Percentiles rank a stretch among this genome's conserved stretches.
These are phyloP conservation scores for Lathyrus aphaca DNA, from an alignment of 306 rosid species.

Conservation along the genomic window DNA sequence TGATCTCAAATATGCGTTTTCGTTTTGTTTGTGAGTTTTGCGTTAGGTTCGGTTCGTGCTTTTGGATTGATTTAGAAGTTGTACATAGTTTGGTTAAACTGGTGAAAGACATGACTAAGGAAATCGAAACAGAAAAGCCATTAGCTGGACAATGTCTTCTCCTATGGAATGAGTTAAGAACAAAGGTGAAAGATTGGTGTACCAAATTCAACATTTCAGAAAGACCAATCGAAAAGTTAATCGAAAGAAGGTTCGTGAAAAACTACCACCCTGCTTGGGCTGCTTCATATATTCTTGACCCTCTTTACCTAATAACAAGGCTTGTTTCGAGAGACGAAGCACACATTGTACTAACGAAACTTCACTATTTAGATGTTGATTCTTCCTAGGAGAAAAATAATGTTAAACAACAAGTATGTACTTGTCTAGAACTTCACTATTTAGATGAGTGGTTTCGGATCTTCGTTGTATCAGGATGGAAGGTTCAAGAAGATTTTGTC, in stretches of 20 bases:
- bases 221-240: slow-evolving; percentile 52
- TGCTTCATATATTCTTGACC: slow-evolving; percentile 68
- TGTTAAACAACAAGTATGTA: slow-evolving; percentile 21
- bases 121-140: no score
- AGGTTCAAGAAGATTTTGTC: slow-evolving; percentile 84
- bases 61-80: no score
- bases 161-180: slow-evolving; percentile 79
- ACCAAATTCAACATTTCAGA: slow-evolving; percentile 57
- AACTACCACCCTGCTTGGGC: slow-evolving; percentile 83
- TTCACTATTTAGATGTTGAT: slow-evolving; percentile 14
- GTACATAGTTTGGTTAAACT: no score
- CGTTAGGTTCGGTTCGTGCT: no score
- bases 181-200: slow-evolving; percentile 74
- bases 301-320: slow-evolving; percentile 59
- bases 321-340: slow-evolving; percentile 65
- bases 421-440: slow-evolving; percentile 20
- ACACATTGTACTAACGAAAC: slow-evolving; percentile 66
- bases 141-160: slow-evolving; percentile 86
- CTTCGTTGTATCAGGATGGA: slow-evolving; percentile 91
- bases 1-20: no score
- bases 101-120: no score
- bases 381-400: not conserved
- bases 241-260: slow-evolving; percentile 62
- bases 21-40: no score
- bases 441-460: slow-evolving; percentile 45